phyloP scores from a whole-genome alignment of 768 basidiomycete species.

The Suillus bovinus region DNA sequence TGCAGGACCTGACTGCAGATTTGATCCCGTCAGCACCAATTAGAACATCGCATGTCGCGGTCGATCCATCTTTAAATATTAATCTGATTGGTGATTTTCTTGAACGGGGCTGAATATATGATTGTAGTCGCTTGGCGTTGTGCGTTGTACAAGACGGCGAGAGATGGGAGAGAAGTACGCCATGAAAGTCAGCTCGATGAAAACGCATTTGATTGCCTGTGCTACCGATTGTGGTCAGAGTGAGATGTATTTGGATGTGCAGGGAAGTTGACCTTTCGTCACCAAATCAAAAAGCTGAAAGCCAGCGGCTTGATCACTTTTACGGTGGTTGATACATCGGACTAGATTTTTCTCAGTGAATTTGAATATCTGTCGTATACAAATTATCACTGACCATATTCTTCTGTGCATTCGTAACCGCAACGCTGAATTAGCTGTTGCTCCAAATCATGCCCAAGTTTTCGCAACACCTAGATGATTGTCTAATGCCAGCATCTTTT shows the following conservation, averaged over 20 bases:
- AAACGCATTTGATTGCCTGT: conserved; percentile 53
- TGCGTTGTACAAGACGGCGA: conserved; percentile 46
- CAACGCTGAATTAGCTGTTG: conserved; percentile 19
- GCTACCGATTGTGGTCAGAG: conserved; percentile 7
- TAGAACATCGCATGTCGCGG: conserved; percentile 61
- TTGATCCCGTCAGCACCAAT: conserved; percentile 72
- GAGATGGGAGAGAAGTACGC: conserved; percentile 51
- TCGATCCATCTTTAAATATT: conserved; percentile 62
- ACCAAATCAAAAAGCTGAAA: conserved; percentile 52
- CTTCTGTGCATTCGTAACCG: conserved; percentile 23
- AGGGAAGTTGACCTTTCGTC: conserved; percentile 49
- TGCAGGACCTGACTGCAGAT: conserved; percentile 43
- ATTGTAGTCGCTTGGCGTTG: conserved; percentile 58
- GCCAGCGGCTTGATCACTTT: conserved; percentile 59
- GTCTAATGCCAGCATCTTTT: not conserved
- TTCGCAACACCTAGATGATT: conserved; percentile 22
- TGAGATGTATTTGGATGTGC: not conserved
- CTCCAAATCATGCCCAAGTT: conserved; percentile 21
- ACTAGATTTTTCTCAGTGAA: conserved; percentile 36
- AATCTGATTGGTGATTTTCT: conserved; percentile 39
- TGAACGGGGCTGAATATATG: conserved; percentile 47
- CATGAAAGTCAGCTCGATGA: conserved; percentile 71
- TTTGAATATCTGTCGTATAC: not conserved
- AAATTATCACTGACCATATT: conserved; percentile 18
- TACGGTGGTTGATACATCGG: conserved; percentile 54